Evolutionary conservation across 148 eudicot species (phyloP), one percentile per base, ranked within the genome.

Genomic region (Arctostaphylos glauca): DNA sequence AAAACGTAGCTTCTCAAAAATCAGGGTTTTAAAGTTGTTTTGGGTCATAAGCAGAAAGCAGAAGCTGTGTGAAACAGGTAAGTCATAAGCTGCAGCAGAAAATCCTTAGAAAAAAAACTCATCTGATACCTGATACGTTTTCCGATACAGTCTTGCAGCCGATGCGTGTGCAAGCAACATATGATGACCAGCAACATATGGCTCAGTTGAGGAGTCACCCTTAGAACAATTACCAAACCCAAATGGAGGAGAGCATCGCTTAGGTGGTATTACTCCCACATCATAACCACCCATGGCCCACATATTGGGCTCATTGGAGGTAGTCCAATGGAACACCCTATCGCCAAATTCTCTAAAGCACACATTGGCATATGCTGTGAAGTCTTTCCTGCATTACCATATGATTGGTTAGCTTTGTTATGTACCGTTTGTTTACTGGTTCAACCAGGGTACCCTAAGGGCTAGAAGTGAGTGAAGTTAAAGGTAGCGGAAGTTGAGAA

Each of bases 331-430:
- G 79, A 46, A 68, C 21, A 92, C 90, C 80, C 93, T 83, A 66
- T 94, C 91, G 0, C 94, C 95, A 66, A 94, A 94, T 85, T 91
- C 92, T 86, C 82, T 88, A 62, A 94, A 94, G 90, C 96, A 94
- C 71, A 94, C 89, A 68, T 91, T 84, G 9, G 92, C 94, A 80
- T 84, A 94, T 48, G 88, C 83, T 38, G 78, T 80, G 56, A 90
- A 92, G 89, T 94, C 96, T 72, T 87, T 83, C 84, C 96, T 94
- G 89, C 77, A 84, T 46, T 44, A 75, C 75, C 74, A 82, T 23
- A 62, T 50, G 76, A 68, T 55, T 18, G 23, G 19, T n/a, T 53
- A 21, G 14, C 31, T 18, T 74, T 52, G 25, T 49, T 19, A 41
- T 10, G 19, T 43, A 41, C 4, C 18, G 0, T 41, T 58, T 2